Conservation (phyloP, 2,329 filamentous ascomycete species). For the Phialophora chinensis region DNA sequence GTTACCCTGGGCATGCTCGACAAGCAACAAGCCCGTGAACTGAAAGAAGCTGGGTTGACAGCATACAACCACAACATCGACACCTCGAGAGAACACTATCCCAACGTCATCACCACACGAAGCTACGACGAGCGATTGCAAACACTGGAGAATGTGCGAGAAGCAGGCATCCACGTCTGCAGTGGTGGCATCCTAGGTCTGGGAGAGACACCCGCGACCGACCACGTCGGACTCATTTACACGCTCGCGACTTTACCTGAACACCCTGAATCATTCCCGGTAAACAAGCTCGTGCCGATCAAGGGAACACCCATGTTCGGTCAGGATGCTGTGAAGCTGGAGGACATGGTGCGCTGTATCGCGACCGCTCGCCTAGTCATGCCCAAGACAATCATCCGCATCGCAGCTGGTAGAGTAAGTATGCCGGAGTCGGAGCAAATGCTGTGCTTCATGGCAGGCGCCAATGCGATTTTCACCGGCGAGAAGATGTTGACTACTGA, state of each 20-base stretch:
- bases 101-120: slow-evolving; percentile 81
- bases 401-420: slow-evolving; percentile 82
- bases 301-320: slow-evolving; percentile 86
- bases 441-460: slow-evolving; percentile 86
- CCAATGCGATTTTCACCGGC: slow-evolving; percentile 92
- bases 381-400: slow-evolving; percentile 82
- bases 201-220: slow-evolving; percentile 72
- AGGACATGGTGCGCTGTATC: slow-evolving; percentile 79
- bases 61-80: slow-evolving; percentile 96
- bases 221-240: slow-evolving; percentile 82
- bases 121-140: slow-evolving; percentile 85
- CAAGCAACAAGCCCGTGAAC: slow-evolving; percentile 75
- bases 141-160: slow-evolving; percentile 78
- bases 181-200: slow-evolving; percentile 86
- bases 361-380: slow-evolving; percentile 83
- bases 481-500: slow-evolving; percentile 96
- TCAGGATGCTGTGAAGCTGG: slow-evolving; percentile 73
- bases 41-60: slow-evolving; percentile 82
- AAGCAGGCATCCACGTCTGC: slow-evolving; percentile 88
- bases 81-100: slow-evolving; percentile 84
- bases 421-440: slow-evolving; percentile 89
- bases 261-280: slow-evolving; percentile 89
- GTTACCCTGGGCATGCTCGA: slow-evolving; percentile 97
- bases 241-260: slow-evolving; percentile 79
- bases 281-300: slow-evolving; percentile 89